Percentiles rank a stretch among this genome's conserved stretches.
These are phyloP conservation scores for Aegilops tauschii DNA, from an alignment of 176 grass and related monocot species.

Conservation along the genomic window DNA sequence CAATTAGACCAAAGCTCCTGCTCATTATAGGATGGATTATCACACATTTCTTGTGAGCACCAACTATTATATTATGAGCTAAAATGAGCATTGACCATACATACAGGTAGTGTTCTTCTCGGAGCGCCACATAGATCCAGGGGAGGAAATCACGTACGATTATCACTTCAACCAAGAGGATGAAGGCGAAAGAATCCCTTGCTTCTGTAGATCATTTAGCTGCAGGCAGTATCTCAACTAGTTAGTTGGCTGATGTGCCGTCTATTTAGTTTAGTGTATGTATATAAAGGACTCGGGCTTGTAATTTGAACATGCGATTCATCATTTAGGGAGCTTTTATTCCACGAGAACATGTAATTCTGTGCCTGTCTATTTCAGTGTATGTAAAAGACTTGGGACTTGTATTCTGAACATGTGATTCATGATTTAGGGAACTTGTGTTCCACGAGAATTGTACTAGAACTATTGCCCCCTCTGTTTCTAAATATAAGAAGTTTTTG, in stretches of 20 bases:
- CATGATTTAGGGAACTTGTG: neutral
- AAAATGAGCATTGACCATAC: neutral
- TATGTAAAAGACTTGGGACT: neutral
- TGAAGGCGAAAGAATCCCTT: slow-evolving; percentile 81
- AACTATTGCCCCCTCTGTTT: neutral
- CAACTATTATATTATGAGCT: neutral
- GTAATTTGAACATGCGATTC: neutral
- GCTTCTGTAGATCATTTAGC: slow-evolving; percentile 77
- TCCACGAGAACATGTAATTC: neutral
- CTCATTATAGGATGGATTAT: neutral
- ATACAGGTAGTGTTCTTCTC: slow-evolving; percentile 86
- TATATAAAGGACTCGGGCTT: neutral
- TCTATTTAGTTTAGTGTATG: neutral
- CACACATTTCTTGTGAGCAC: neutral
- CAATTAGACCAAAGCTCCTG: neutral
- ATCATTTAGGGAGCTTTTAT: neutral
- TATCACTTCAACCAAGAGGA: slow-evolving; percentile 97
- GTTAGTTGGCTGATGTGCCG: neutral
- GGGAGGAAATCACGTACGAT: slow-evolving; percentile 94
- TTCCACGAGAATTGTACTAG: neutral
- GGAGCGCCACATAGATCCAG: slow-evolving; percentile 86
- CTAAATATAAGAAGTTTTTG: too few species aligned
- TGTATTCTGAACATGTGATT: neutral
- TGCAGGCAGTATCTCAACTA: slow-evolving; percentile 92
- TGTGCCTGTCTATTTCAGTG: neutral